Conservation (phyloP, 2,329 filamentous ascomycete genomes). For the Fusarium chuoi region DNA sequence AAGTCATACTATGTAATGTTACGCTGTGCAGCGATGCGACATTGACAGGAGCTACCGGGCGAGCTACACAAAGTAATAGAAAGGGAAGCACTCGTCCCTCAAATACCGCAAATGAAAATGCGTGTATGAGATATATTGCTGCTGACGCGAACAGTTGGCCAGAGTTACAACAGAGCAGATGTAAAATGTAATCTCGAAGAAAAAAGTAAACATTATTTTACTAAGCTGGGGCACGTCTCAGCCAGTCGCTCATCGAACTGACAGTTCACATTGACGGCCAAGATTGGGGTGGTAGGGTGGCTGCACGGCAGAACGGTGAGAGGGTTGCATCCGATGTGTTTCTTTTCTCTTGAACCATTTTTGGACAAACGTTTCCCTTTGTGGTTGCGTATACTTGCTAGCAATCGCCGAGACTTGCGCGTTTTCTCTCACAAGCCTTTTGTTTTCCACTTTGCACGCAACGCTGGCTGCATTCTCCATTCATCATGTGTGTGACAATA, state of each 20-base stretch:
- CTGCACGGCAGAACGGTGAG: conserved; percentile 24
- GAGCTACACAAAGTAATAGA: not conserved
- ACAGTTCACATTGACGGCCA: conserved; percentile 8
- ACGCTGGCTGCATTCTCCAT: not conserved
- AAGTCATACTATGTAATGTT: conserved; percentile 34
- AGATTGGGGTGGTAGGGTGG: conserved; percentile 24
- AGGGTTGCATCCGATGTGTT: conserved; percentile 31
- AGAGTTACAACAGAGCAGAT: not conserved
- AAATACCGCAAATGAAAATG: not conserved
- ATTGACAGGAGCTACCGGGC: conserved; percentile 5
- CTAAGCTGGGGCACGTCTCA: conserved; percentile 28
- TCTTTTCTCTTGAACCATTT: conserved; percentile 5
- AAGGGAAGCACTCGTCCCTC: not conserved
- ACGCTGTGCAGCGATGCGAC: conserved; percentile 30
- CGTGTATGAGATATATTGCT: not conserved
- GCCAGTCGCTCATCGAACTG: conserved; percentile 2
- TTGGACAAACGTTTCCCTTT: conserved; percentile 7
- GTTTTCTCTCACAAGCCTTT: not conserved
- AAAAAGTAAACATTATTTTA: conserved; percentile 6
- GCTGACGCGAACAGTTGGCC: not conserved
- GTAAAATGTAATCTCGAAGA: not conserved
- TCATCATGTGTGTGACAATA: conserved; percentile 8
- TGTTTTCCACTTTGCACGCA: not conserved
- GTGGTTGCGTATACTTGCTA: conserved; percentile 1
- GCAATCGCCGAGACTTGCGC: conserved; percentile 1